Percentiles rank a stretch among this genome's conserved stretches.
phyloP scores from a whole-genome alignment of 2,329 filamentous ascomycete genomes.

The Clonostachys solani region DNA sequence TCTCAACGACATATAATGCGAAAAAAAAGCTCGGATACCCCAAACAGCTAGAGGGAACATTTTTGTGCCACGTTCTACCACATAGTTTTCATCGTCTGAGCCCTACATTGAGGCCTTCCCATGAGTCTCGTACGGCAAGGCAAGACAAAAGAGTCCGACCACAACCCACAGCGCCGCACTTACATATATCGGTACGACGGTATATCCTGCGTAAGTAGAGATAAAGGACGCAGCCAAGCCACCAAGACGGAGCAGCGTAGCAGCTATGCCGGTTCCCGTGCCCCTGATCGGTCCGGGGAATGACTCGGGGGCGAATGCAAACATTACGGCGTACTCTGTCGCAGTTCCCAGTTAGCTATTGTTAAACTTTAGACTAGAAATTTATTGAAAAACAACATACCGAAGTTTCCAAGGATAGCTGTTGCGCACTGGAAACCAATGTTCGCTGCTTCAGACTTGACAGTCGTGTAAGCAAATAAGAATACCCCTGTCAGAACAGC shows the following conservation, averaged over 20 bases:
- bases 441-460: conserved; percentile 20
- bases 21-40: no score
- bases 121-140: conserved; percentile 38
- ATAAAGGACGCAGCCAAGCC: conserved; percentile 35
- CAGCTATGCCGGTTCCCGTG: conserved; percentile 42
- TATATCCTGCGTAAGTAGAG: conserved; percentile 35
- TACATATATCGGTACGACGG: conserved; percentile 35
- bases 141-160: conserved; percentile 32
- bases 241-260: conserved; percentile 27
- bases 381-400: conserved; percentile 8
- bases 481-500: conserved; percentile 33
- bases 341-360: not conserved
- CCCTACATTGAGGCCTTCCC: conserved; percentile 23
- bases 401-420: conserved; percentile 29
- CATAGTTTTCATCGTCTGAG: no score
- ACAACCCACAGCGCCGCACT: conserved; percentile 37
- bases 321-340: conserved; percentile 16
- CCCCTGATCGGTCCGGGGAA: conserved; percentile 49
- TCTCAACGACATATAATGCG: no score
- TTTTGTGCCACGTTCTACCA: no score
- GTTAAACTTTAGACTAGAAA: not conserved
- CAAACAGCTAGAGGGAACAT: no score
- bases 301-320: conserved; percentile 45
- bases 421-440: conserved; percentile 31
- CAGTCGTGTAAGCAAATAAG: conserved; percentile 34